Evolutionary conservation across 1,139 yeast genomes (phyloP), one percentile per base, ranked within the genome.

Genomic region (Saccharomyces pastorianus): DNA sequence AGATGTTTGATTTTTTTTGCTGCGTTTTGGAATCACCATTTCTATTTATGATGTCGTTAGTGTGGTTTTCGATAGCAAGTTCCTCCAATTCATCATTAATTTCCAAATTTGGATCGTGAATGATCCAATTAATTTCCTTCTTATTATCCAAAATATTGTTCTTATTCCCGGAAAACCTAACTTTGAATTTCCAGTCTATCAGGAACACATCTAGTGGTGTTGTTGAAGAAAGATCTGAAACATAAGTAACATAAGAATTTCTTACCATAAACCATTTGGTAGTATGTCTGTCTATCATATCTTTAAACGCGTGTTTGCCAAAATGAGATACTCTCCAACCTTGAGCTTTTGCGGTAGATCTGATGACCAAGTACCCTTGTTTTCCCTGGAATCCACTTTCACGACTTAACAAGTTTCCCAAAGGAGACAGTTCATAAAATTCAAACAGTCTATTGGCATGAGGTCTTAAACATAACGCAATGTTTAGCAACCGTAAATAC

Each of bases 301-400:
- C 89, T 61, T 80, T 82, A 62, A 89, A 75, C 65, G 89, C 97
- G 59, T 83, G 82, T 8, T 89, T 83, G 58, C 80, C 83, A 71
- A 89, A 83, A 67, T 91, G 97, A 5, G 95, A 88, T 11, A 91
- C 96, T 64, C 96, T 78, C 99, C 99, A 93, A 2, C 98, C 98
- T 68, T 88, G 96, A 0, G 90, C 78, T 58, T 82, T 82, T 0
- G 98, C 93, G 1, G 90, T 81, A 0, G 96, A 85, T 23, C 91
- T 82, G 48, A 90, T 80, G 57, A 87, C 82, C 54, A 93, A 72
- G 52, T 82, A 80, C 4, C 99, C 99, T 70, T 93, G 97, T 64
- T 91, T 93, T 1, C 99, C 96, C 55, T 81, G 83, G 64, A 77
- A 86, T 0, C 90, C 87, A 26, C 82, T 81, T 68, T 93, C 98